A percentile compares a stretch with the other conserved stretches of the same genome.
These are phyloP conservation scores for Coelastrella sp. DNA, from an alignment of 139 green algal genomes.

Conservation along the genomic window DNA sequence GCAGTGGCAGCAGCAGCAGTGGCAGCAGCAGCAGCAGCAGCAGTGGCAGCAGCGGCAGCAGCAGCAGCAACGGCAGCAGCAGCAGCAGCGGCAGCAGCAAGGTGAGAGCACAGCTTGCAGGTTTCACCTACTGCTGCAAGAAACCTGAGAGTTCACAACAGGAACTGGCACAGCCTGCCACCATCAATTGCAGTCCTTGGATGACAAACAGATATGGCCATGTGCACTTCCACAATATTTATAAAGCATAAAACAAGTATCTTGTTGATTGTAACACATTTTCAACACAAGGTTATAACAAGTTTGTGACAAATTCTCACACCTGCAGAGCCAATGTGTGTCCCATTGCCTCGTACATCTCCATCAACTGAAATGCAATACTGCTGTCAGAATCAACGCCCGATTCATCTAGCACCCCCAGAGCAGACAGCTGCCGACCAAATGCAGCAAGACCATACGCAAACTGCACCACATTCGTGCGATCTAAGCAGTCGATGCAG, in stretches of 20 bases:
- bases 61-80: conserved; percentile 28
- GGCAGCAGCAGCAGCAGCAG: not conserved
- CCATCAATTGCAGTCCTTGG: too few species aligned
- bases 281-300: not conserved
- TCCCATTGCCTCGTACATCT: conserved; percentile 93
- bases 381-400: conserved; percentile 56
- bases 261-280: too few species aligned
- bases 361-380: conserved; percentile 83
- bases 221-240: too few species aligned
- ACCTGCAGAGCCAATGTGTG: conserved; percentile 82
- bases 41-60: not conserved
- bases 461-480: conserved; percentile 54
- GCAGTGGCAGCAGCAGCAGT: not conserved
- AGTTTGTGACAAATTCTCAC: not conserved
- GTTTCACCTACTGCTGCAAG: not conserved
- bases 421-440: conserved; percentile 33
- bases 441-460: conserved; percentile 46
- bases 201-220: too few species aligned
- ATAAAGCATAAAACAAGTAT: too few species aligned
- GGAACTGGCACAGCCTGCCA: not conserved
- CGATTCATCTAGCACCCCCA: conserved; percentile 25
- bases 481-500: conserved; percentile 98
- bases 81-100: not conserved
- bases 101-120: too few species aligned
- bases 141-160: not conserved